Percentiles rank a stretch among this genome's conserved stretches.
These are phyloP conservation scores for Hypoxylon subgilvum DNA, from an alignment of 495 filamentous ascomycete genomes.

Conservation along the genomic window DNA sequence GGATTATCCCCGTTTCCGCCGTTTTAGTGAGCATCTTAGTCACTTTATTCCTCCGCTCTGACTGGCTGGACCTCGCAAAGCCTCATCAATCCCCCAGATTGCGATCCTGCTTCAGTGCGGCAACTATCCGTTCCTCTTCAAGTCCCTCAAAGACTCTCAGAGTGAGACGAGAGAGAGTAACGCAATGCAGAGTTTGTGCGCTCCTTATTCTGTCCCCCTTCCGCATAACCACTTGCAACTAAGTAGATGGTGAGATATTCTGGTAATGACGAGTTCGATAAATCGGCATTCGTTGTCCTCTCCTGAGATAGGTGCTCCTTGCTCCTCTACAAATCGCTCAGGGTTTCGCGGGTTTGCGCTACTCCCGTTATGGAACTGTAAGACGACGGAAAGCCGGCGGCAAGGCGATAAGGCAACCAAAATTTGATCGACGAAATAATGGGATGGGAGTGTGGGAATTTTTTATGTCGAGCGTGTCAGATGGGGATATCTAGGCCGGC, in stretches of 20 bases:
- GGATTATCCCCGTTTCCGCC: constrained; percentile 34
- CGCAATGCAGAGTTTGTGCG: constrained; percentile 8
- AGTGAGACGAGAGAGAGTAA: no score
- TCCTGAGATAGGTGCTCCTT: no score
- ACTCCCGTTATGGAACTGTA: constrained; percentile 2
- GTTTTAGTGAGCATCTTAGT: constrained; percentile 27
- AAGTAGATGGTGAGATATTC: no score
- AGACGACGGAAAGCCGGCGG: constrained; percentile 26
- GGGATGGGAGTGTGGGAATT: constrained; percentile 22
- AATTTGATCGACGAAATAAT: constrained; percentile 28
- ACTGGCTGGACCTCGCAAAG: constrained; percentile 29
- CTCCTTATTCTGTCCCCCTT: background rate
- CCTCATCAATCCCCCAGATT: constrained; percentile 32
- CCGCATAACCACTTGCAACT: no score
- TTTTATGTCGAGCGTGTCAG: constrained; percentile 28
- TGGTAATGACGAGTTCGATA: no score
- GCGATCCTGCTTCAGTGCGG: constrained; percentile 27
- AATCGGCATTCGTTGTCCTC: no score
- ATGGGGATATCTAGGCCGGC: constrained; percentile 28
- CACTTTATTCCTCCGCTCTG: constrained; percentile 11
- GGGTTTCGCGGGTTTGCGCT: constrained; percentile 11
- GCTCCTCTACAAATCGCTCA: no score
- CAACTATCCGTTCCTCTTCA: constrained; percentile 26
- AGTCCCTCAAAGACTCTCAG: no score
- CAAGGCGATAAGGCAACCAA: constrained; percentile 16